A percentile compares a stretch with the other conserved stretches of the same genome.
Evolutionary conservation across 345 rosid genomes (phyloP).

Genomic region (Populus alba): DNA sequence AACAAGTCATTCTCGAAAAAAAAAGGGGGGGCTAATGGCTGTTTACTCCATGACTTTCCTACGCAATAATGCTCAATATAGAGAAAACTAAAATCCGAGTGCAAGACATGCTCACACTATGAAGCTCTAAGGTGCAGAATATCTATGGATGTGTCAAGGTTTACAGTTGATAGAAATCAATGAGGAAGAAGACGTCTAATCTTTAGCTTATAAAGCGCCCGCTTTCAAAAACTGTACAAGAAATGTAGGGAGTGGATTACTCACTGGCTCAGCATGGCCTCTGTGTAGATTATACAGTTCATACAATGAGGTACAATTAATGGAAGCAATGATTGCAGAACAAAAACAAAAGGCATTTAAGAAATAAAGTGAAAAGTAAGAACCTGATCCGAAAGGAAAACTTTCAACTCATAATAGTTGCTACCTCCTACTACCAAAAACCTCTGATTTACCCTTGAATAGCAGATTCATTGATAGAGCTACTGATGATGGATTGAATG

Average conservation of each 20-base stretch:
- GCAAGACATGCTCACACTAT: background rate
- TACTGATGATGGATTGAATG: constrained; percentile 50
- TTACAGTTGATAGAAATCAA: background rate
- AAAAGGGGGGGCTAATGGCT: too few species aligned
- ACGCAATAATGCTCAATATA: too few species aligned
- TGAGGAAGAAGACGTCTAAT: background rate
- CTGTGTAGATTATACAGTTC: constrained; percentile 16
- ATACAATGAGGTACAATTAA: constrained; percentile 24
- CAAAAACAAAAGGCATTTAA: constrained; percentile 1
- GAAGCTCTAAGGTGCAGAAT: background rate
- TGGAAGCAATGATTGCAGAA: background rate
- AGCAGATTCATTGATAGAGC: constrained; percentile 53
- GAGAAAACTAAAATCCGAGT: background rate
- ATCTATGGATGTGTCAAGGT: background rate
- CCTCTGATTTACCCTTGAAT: constrained; percentile 59
- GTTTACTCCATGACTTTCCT: too few species aligned
- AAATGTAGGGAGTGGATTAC: constrained; percentile 21
- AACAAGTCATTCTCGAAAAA: too few species aligned
- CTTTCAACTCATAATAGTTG: background rate
- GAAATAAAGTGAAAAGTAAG: background rate
- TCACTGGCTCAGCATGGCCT: constrained; percentile 8
- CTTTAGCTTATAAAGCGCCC: background rate
- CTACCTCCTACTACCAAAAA: constrained; percentile 46
- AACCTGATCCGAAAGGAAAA: constrained; percentile 8
- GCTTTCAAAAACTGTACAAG: constrained; percentile 22